Base-by-base conservation (phyloP, 192 early-diverging fungal genomes). In the Mortierella antarctica region DNA sequence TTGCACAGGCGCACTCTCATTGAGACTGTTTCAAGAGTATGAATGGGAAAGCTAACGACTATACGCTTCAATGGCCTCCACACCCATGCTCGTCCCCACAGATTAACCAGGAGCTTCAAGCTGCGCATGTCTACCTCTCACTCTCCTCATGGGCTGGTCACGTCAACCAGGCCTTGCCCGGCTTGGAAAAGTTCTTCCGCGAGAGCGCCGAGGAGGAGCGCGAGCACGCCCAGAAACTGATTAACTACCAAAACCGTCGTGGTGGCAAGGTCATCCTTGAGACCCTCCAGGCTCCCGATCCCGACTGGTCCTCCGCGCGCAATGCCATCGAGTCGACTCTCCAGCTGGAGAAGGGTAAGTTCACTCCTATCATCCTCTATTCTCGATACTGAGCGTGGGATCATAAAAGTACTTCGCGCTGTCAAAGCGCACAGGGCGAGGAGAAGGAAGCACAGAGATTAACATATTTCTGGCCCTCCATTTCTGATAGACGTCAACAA, bases 71-170 rank as follows among this genome's bases (percentile, higher is more conserved):
- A 21, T 14, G 14, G 46, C 49, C 0, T 39, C 56, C 45, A 58
- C 41, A 13, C 31, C 1, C 17, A 18, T 40, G 13, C 23, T 17
- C 4, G 7, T 6, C 15, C 17, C 4, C 50, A 64, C 83, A 89
- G 78, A 86, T 89, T 57, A 87, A 85, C 73, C 88, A 85, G 65
- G 88, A 89, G 66, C 83, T 89, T 31, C 85, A 89, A 57, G 88
- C 88, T 45, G 85, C 87, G 54, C 86, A 87, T 65, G 84, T 87
- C 18, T 89, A 89, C 66, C 73, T 88, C 17, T 88, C 87, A 12
- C 71, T 89, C 67, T 73, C 86, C 31, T 71, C 87, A 9, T 89
- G 87, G 87, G 86, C 87, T 12, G 74, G 77, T 14, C 82, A 83
- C 47, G 60, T 73, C 50, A 80, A 67, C 63, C 76, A 86, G 18